Percentiles rank a stretch among this genome's conserved stretches.
Conservation (phyloP, 306 rosid species). For the Casuarina glauca region DNA sequence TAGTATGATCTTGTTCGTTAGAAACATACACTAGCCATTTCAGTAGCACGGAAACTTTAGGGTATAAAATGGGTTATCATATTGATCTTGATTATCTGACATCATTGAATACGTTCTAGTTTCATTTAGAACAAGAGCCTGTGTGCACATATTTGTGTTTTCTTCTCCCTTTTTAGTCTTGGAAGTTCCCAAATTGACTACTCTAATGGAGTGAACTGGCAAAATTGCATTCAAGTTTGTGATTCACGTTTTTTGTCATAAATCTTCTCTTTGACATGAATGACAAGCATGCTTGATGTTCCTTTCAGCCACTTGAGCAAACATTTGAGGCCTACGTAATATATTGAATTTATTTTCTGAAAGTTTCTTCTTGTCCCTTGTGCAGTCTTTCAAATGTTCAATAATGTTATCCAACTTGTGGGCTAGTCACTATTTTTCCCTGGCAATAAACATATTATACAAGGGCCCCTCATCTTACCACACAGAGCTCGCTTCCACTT, state of each 20-base stretch:
- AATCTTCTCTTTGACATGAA: not conserved
- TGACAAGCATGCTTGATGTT: not conserved
- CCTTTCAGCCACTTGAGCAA: not conserved
- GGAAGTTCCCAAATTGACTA: not conserved
- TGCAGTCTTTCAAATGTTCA: not conserved
- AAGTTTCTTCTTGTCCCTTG: not conserved
- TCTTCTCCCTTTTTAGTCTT: no score
- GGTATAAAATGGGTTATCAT: no score
- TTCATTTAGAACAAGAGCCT: no score
- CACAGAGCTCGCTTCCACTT: not conserved
- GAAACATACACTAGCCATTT: no score
- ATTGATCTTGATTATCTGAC: no score
- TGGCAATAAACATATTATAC: not conserved
- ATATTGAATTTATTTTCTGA: not conserved
- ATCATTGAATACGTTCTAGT: no score
- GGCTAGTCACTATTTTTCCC: not conserved
- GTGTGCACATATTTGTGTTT: no score
- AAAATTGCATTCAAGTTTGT: not conserved
- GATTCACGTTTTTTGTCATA: not conserved
- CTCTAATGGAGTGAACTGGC: not conserved
- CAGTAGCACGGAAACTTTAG: no score
- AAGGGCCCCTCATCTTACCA: no score
- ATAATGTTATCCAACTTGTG: not conserved
- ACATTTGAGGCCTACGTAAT: not conserved
- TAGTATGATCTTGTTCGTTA: no score